Evolutionary conservation across 257 asterid genomes (phyloP), one percentile per base, ranked within the genome.

Genomic region (Verbascum thapsus): DNA sequence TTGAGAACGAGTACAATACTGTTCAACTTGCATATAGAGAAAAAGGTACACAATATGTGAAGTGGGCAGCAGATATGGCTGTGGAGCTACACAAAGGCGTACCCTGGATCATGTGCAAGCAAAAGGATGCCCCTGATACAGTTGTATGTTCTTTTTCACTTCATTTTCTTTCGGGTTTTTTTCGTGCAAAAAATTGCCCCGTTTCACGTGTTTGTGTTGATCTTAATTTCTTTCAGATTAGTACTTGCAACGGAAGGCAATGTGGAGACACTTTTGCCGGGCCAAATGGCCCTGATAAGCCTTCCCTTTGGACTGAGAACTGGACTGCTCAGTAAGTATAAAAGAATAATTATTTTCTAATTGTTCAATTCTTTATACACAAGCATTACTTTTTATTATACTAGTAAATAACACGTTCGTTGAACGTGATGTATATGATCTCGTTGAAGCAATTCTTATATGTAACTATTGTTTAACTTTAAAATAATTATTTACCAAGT

Each of bases 31-130:
- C 97, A 1, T 92, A 92, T 37, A 83, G 76, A 43, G 96, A 89
- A 0, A 0, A 32, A 1, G 99, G 99, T 1, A 35, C 18, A 41
- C 73, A 89, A 7, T 92, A 92, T 18, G 74, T 92, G 1, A 72
- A 71, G 16, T 92, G 99, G 99, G 96, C 99, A 10, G 97, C 96
- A 35, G 87, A 83, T 22, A 48, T 83, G 95, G 99, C 96, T 26
- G 79, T 72, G 5, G 51, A 43, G 6, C 80, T 83, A 16, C 80
- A 89, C 57, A 37, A 35, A 7, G 78, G 83, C 20, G 44, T 92
- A 6, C 99, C 99, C 1, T 92, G 99, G 99, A 44, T 89, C 42
- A 92, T 92, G 99, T 92, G 99, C 83, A 89, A 92, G 80, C 99
- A 92, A 71, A 83, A 78, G 67, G 83, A 83, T 53, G 97, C 96